phyloP scores from a whole-genome alignment of 192 early-diverging fungal genomes.

The Entophlyctis luteolus region DNA sequence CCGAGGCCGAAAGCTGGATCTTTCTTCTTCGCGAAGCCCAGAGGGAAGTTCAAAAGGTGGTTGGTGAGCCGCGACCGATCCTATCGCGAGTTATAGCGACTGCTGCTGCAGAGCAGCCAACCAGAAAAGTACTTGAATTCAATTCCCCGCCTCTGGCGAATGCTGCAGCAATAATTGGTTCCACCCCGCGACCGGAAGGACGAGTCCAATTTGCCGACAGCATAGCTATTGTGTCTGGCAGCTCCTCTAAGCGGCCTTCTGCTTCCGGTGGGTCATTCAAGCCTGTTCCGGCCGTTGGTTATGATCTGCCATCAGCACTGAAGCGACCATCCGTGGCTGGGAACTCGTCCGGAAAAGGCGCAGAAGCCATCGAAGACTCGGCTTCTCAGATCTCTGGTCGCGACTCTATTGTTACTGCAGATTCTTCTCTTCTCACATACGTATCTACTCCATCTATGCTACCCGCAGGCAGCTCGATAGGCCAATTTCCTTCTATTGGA shows the following conservation, averaged over 20 bases:
- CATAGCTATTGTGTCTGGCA: not conserved
- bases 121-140: no score
- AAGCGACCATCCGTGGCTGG: not conserved
- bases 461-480: no score
- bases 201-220: constrained; percentile 26
- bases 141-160: not conserved
- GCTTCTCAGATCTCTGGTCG: constrained; percentile 31
- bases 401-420: constrained; percentile 31
- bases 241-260: not conserved
- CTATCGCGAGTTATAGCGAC: not conserved
- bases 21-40: constrained; percentile 26
- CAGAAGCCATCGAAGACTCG: constrained; percentile 1
- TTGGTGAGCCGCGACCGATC: constrained; percentile 15
- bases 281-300: not conserved
- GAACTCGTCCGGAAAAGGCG: not conserved
- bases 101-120: not conserved
- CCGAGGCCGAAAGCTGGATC: constrained; percentile 69
- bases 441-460: constrained; percentile 38
- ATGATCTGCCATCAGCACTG: not conserved
- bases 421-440: constrained; percentile 36
- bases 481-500: no score
- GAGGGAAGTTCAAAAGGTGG: constrained; percentile 16
- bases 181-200: not conserved
- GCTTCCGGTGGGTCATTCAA: not conserved
- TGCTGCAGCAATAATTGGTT: not conserved